These are phyloP conservation scores for Rhodomyrtus tomentosa DNA, from an alignment of 345 rosid species.

Conservation along the genomic window DNA sequence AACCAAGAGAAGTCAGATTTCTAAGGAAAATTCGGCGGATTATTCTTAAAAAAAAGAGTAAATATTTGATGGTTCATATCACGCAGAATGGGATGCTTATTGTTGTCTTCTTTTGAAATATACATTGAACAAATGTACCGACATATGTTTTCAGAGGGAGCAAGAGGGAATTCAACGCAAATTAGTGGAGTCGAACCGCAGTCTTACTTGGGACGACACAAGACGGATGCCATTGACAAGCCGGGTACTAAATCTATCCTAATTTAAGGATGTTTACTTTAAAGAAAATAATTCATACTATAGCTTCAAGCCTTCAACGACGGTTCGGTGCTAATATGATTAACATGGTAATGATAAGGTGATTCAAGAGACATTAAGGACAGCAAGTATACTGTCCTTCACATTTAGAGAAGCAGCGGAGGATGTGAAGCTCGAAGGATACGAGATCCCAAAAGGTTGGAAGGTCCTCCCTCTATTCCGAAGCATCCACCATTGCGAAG, in stretches of 20 bases:
- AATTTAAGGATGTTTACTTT: neutral
- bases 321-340: neutral
- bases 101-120: neutral
- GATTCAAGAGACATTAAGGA: constrained; percentile 91
- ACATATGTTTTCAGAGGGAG: constrained; percentile 35
- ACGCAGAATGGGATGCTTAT: neutral
- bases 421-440: constrained; percentile 77
- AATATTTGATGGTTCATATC: neutral
- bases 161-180: constrained; percentile 44
- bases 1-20: neutral
- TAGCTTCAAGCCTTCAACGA: neutral
- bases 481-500: constrained; percentile 65
- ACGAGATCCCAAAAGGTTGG: constrained; percentile 89
- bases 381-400: constrained; percentile 79
- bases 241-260: constrained; percentile 30
- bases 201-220: constrained; percentile 84
- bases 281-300: neutral
- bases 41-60: neutral
- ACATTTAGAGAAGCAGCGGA: constrained; percentile 89
- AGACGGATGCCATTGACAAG: constrained; percentile 76
- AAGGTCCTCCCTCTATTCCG: constrained; percentile 94
- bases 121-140: neutral
- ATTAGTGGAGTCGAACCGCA: constrained; percentile 34
- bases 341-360: constrained; percentile 28
- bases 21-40: neutral